Percentiles rank a stretch among this genome's conserved stretches.
phyloP scores from a whole-genome alignment of 306 rosid species.

The Dicorynia guianensis region DNA sequence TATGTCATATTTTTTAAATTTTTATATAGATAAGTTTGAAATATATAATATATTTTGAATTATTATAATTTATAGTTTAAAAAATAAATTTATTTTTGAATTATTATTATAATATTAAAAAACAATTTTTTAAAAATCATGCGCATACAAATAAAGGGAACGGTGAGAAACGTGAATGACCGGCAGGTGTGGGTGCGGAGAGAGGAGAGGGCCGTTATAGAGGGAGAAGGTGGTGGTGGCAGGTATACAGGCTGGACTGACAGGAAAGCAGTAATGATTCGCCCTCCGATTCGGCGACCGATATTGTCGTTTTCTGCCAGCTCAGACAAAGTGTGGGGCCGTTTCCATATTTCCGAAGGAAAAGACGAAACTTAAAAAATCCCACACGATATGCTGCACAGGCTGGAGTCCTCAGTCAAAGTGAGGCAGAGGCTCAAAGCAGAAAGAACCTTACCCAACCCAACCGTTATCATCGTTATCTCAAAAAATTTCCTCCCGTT shows the following conservation, averaged over 20 bases:
- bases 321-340: constrained; percentile 52
- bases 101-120: no score
- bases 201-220: constrained; percentile 60
- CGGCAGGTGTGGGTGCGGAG: constrained; percentile 53
- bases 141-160: not conserved
- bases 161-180: constrained; percentile 29
- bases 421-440: constrained; percentile 37
- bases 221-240: constrained; percentile 67
- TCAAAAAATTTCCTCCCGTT: constrained; percentile 16
- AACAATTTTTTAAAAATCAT: no score
- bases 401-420: constrained; percentile 91
- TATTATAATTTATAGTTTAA: no score
- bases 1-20: no score
- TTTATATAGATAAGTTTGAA: no score
- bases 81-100: no score
- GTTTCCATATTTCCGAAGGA: constrained; percentile 2
- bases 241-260: constrained; percentile 93
- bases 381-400: constrained; percentile 77
- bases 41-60: no score
- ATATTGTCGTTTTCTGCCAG: constrained; percentile 76
- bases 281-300: constrained; percentile 84
- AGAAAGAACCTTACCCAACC: constrained; percentile 53
- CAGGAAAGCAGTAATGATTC: constrained; percentile 74
- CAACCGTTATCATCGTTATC: constrained; percentile 86
- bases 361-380: constrained; percentile 52